Evolutionary conservation across 768 basidiomycete genomes (phyloP), one percentile per base, ranked within the genome.

Genomic region (Panus rudis): DNA sequence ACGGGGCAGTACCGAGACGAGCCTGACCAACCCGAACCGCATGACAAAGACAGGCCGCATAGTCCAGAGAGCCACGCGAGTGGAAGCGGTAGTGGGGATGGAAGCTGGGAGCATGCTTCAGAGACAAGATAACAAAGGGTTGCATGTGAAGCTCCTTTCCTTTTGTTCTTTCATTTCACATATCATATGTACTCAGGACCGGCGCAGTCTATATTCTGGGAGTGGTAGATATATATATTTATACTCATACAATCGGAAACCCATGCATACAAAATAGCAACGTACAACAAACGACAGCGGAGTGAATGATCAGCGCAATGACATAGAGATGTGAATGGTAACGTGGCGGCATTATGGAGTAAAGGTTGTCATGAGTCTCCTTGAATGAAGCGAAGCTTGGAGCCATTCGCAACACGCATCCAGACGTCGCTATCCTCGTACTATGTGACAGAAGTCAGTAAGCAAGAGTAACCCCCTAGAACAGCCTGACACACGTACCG

Each of bases 361-460:
- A 17, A 39, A n/a, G 22, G 21, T 23, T 6, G 38, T 39, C 11
- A 6, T 12, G 7, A 8, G 17, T 39, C 38, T 46, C 22, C 27
- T n/a, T 31, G 14, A 21, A 79, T 71, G 59, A 93, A 87, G 38
- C 81, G 81, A 30, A 97, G 63, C 58, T 88, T 87, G 2, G 86
- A 78, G 41, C 80, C 81, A 53, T 85, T 88, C 8, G 90, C 88
- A n/a, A 88, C 80, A 3, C 89, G 78, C 39, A 78, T 71, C 75
- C 84, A 81, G 41, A 93, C 75, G 42, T 85, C 78, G 50, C 93
- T 69, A 37, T 81, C 74, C 62, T 96, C 92, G 61, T 96, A 97
- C 93, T 97, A 56, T n/a, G 34, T 35, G 28, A 16, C 3, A 16
- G 4, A 48, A 11, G 50, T 22, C 13, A 28, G 45, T 42, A 54